Evolutionary conservation across 2,329 filamentous ascomycete genomes (phyloP).

Genomic region (Cylindrodendrum hubeiense): DNA sequence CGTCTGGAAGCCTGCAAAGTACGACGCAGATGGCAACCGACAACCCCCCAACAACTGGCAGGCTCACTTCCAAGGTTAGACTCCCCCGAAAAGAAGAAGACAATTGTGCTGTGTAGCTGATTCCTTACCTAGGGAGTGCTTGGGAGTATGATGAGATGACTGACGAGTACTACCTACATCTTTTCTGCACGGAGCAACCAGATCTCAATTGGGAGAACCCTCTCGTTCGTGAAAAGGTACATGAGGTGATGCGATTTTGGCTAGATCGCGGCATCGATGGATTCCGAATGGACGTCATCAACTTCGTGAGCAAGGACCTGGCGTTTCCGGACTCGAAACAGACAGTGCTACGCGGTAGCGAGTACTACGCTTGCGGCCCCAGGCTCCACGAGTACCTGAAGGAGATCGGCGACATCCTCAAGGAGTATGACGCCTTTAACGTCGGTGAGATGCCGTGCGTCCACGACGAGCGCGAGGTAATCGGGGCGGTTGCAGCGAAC

Average conservation of each 20-base stretch:
- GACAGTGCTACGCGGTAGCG: slow-evolving; percentile 48
- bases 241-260: slow-evolving; percentile 81
- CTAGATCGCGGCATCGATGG: slow-evolving; percentile 75
- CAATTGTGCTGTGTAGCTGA: not conserved
- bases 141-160: slow-evolving; percentile 65
- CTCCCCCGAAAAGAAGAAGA: not conserved
- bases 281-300: slow-evolving; percentile 77
- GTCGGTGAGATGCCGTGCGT: slow-evolving; percentile 65
- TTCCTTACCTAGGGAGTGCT: slow-evolving; percentile 49
- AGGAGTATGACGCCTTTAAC: slow-evolving; percentile 62
- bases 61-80: slow-evolving; percentile 53
- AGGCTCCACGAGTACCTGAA: slow-evolving; percentile 60
- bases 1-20: slow-evolving; percentile 72
- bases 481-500: slow-evolving; percentile 65
- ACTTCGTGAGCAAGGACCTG: slow-evolving; percentile 74
- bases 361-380: slow-evolving; percentile 67
- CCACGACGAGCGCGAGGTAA: slow-evolving; percentile 56
- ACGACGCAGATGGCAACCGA: slow-evolving; percentile 67
- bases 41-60: slow-evolving; percentile 73
- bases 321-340: slow-evolving; percentile 63
- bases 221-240: slow-evolving; percentile 73
- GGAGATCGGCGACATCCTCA: slow-evolving; percentile 58
- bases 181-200: slow-evolving; percentile 79
- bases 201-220: slow-evolving; percentile 84
- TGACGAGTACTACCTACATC: slow-evolving; percentile 70